phyloP scores from a whole-genome alignment of 2,329 filamentous ascomycete genomes.

The Coniochaeta ligniaria region DNA sequence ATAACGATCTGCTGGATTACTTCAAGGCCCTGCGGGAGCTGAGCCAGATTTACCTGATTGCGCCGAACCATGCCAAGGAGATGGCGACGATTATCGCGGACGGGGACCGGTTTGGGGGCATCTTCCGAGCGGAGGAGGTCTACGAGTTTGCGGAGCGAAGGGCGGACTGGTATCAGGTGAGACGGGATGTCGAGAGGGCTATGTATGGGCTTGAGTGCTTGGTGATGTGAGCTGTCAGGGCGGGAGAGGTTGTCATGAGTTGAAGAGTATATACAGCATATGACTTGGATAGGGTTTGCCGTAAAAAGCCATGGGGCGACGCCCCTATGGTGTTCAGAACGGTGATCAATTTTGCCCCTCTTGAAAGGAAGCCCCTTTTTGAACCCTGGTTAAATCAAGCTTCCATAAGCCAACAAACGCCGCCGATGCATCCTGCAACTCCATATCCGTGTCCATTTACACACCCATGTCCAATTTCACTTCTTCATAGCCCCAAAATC shows the following conservation, averaged over 20 bases:
- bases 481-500: constrained; percentile 56
- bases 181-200: constrained; percentile 81
- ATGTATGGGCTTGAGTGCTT: constrained; percentile 94
- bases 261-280: background rate
- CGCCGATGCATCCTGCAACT: background rate
- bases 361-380: background rate
- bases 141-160: constrained; percentile 93
- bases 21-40: constrained; percentile 88
- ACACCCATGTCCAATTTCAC: background rate
- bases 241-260: background rate
- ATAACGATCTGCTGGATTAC: constrained; percentile 78
- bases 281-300: background rate
- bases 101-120: constrained; percentile 78
- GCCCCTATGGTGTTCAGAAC: too few relatives aligned
- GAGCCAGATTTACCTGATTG: constrained; percentile 92
- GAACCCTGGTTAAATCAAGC: background rate
- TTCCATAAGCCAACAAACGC: background rate
- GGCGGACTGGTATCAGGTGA: constrained; percentile 92
- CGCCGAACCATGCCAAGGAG: constrained; percentile 80
- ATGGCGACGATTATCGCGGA: constrained; percentile 94
- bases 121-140: constrained; percentile 93
- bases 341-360: background rate
- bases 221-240: constrained; percentile 55
- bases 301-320: background rate
- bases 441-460: background rate